Evolutionary conservation across 176 grass and related monocot genomes (phyloP).

Genomic region (Lolium rigidum): DNA sequence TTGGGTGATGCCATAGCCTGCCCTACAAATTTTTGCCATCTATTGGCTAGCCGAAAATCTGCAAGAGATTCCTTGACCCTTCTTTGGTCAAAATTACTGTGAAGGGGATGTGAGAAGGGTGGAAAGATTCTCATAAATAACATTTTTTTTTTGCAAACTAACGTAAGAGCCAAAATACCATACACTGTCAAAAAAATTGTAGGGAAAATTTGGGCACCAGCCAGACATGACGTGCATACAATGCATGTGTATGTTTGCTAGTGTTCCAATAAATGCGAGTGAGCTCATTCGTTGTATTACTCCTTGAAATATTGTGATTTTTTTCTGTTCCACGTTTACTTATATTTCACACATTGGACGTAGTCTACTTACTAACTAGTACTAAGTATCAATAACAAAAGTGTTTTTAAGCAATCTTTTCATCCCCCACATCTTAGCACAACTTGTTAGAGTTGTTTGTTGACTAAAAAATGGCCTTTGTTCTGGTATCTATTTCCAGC

Average conservation of each 20-base stretch:
- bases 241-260: neutral
- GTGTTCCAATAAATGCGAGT: neutral
- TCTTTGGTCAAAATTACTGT: neutral
- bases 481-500: neutral
- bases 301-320: neutral
- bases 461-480: neutral
- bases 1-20: neutral
- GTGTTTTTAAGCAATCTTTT: conserved; percentile 9
- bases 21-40: neutral
- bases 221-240: neutral
- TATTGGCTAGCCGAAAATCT: neutral
- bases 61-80: neutral
- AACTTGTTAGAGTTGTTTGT: neutral
- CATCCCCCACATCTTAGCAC: neutral
- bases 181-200: neutral
- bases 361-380: conserved; percentile 3
- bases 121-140: neutral
- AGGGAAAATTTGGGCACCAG: too few relatives aligned
- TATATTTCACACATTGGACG: neutral
- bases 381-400: neutral
- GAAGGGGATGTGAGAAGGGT: neutral
- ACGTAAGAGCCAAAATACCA: neutral
- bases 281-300: neutral
- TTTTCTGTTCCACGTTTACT: neutral
- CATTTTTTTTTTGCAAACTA: neutral